phyloP scores from a whole-genome alignment of 2,329 filamentous ascomycete species.

The Fusarium piperis region DNA sequence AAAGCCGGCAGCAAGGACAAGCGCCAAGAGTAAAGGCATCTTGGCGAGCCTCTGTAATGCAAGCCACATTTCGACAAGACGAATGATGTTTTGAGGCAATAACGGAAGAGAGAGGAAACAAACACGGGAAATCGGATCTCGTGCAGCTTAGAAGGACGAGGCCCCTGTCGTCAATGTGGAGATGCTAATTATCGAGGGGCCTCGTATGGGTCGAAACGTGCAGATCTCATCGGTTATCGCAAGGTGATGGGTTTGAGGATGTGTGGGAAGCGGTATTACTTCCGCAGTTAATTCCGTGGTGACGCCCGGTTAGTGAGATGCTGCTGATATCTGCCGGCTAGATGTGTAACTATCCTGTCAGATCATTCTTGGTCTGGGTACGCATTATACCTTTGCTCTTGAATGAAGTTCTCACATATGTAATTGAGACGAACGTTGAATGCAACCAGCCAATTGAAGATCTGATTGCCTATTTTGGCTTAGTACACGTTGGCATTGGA shows the following conservation, averaged over 20 bases:
- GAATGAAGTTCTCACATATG: background rate
- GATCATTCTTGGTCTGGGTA: background rate
- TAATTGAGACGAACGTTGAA: background rate
- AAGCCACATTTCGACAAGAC: background rate
- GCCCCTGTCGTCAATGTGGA: background rate
- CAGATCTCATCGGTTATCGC: background rate
- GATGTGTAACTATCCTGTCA: background rate
- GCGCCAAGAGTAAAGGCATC: background rate
- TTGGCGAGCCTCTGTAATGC: background rate
- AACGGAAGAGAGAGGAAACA: background rate
- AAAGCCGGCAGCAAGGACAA: background rate
- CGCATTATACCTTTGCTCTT: background rate
- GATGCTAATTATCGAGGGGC: background rate
- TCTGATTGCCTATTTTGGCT: background rate
- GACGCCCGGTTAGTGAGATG: background rate
- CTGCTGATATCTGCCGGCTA: background rate
- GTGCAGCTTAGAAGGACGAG: background rate
- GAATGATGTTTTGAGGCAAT: background rate
- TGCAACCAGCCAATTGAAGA: background rate
- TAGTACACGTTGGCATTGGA: background rate
- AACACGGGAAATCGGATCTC: background rate
- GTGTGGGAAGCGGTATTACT: background rate
- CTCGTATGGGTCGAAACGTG: background rate
- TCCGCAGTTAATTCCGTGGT: background rate
- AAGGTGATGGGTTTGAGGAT: background rate